Evolutionary conservation across 1,139 yeast species (phyloP).

Genomic region (Maudiozyma humilis): DNA sequence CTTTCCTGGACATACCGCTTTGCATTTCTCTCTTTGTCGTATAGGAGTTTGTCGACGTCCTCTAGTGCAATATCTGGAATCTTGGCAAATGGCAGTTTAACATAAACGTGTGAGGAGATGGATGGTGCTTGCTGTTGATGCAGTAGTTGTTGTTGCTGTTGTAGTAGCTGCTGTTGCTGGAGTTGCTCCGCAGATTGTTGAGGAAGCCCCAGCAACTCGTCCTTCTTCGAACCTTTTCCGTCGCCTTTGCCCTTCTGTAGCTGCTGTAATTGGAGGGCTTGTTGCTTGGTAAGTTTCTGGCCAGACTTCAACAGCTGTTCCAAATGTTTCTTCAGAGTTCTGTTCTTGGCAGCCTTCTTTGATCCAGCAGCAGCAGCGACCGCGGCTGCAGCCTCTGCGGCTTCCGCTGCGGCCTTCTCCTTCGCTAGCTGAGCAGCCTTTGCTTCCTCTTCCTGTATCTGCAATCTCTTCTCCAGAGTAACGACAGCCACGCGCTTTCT

Average conservation of each 20-base stretch:
- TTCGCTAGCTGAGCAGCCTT: conserved; percentile 11
- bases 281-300: conserved; percentile 22
- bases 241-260: conserved; percentile 12
- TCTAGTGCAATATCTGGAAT: conserved; percentile 88
- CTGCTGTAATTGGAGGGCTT: conserved; percentile 16
- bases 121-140: conserved; percentile 20
- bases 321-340: conserved; percentile 17
- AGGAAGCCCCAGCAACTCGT: neutral
- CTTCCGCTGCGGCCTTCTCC: conserved; percentile 13
- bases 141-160: conserved; percentile 14
- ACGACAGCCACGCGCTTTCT: conserved; percentile 43
- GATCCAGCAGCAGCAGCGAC: conserved; percentile 9
- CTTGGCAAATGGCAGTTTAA: conserved; percentile 79
- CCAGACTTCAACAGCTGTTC: conserved; percentile 19
- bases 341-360: conserved; percentile 11
- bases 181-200: conserved; percentile 5
- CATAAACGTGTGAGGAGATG: conserved; percentile 60
- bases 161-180: conserved; percentile 10
- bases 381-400: conserved; percentile 6
- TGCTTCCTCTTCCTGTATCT: conserved; percentile 11
- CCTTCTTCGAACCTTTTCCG: conserved; percentile 7
- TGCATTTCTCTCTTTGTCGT: conserved; percentile 71
- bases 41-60: conserved; percentile 67
- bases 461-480: conserved; percentile 27
- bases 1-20: conserved; percentile 77